These are phyloP conservation scores for Ascochyta clinopodiicola DNA, from an alignment of 2,329 filamentous ascomycete species.

Conservation along the genomic window DNA sequence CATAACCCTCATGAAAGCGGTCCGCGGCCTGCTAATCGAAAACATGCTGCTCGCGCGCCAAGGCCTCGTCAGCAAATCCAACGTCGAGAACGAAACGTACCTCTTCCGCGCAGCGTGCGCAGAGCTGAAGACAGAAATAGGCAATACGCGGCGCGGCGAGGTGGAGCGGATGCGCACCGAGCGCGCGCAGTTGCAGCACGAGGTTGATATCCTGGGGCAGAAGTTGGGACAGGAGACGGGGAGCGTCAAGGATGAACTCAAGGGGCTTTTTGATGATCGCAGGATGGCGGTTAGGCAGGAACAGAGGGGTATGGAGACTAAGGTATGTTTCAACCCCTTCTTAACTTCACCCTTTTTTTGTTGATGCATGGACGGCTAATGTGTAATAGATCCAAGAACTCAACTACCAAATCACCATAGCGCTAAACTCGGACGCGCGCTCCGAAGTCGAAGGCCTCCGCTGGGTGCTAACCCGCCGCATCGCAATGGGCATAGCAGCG, in stretches of 20 bases:
- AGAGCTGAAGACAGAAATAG: slow-evolving; percentile 86
- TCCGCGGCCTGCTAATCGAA: slow-evolving; percentile 75
- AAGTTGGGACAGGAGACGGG: slow-evolving; percentile 81
- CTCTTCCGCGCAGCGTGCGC: slow-evolving; percentile 93
- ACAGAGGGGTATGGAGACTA: slow-evolving; percentile 82
- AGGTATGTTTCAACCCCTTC: slow-evolving; percentile 54
- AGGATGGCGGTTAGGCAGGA: slow-evolving; percentile 91
- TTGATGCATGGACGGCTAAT: too few species aligned
- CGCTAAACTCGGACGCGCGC: slow-evolving; percentile 86
- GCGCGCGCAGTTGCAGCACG: slow-evolving; percentile 85
- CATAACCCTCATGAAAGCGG: slow-evolving; percentile 89
- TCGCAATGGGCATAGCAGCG: slow-evolving; percentile 59
- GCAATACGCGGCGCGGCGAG: slow-evolving; percentile 75
- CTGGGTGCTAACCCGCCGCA: slow-evolving; percentile 77
- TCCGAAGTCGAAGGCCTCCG: slow-evolving; percentile 89
- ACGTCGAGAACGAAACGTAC: slow-evolving; percentile 94
- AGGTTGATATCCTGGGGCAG: slow-evolving; percentile 91
- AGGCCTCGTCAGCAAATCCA: slow-evolving; percentile 84
- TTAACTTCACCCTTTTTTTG: too few species aligned
- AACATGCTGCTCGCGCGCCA: slow-evolving; percentile 83
- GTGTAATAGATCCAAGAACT: slow-evolving; percentile 78
- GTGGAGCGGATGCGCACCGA: slow-evolving; percentile 85
- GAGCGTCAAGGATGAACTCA: slow-evolving; percentile 86
- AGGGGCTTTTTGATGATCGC: slow-evolving; percentile 94
- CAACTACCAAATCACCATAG: slow-evolving; percentile 94